These are phyloP conservation scores for Rhododendron williamsianum DNA, from an alignment of 148 eudicot genomes.

Conservation along the genomic window DNA sequence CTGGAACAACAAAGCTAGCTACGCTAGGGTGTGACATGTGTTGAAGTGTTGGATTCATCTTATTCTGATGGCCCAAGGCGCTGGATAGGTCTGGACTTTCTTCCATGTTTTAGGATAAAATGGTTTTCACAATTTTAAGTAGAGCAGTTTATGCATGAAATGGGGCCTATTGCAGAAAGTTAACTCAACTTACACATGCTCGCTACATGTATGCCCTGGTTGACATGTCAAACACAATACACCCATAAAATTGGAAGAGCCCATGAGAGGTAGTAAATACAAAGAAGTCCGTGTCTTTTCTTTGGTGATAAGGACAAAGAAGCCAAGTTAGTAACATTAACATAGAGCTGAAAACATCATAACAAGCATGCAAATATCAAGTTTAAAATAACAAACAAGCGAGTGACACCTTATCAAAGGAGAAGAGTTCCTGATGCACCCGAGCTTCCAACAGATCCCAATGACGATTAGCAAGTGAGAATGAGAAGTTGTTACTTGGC, in stretches of 20 bases:
- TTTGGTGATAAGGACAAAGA: neutral
- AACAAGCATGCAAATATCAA: neutral
- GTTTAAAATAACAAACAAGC: neutral
- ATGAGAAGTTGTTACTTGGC: conserved; percentile 69
- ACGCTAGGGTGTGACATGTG: neutral
- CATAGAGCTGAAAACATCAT: neutral
- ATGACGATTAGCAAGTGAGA: conserved; percentile 69
- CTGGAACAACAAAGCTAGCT: neutral
- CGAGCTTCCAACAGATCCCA: conserved; percentile 71
- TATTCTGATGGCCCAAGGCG: neutral
- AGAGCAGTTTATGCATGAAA: neutral
- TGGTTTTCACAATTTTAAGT: neutral
- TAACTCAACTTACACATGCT: neutral
- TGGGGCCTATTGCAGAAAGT: neutral
- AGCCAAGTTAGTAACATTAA: neutral
- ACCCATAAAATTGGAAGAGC: neutral
- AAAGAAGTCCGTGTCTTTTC: neutral
- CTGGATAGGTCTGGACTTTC: neutral
- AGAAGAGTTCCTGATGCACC: conserved; percentile 50
- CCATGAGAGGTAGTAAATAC: neutral
- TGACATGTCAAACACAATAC: neutral
- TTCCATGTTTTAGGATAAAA: neutral
- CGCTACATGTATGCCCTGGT: neutral
- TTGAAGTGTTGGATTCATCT: neutral
- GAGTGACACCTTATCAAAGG: conserved; percentile 71